Conservation (phyloP, 2,329 filamentous ascomycete species). For the Aspergillus sojae region DNA sequence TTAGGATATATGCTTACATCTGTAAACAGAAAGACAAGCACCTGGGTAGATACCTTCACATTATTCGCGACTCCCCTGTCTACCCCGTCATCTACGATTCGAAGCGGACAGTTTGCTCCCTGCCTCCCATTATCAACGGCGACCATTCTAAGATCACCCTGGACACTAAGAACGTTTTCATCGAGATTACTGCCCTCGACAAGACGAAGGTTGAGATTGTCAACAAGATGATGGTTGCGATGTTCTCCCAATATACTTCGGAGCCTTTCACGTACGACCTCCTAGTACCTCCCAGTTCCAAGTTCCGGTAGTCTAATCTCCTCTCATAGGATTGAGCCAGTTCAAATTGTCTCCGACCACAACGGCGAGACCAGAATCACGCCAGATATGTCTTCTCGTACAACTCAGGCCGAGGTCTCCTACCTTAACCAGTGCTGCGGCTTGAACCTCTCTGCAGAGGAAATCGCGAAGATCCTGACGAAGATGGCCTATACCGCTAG, state of each 20-base stretch:
- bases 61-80: constrained; percentile 88
- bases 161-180: constrained; percentile 89
- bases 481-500: constrained; percentile 88
- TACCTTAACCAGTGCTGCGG: constrained; percentile 95
- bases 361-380: constrained; percentile 81
- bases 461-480: constrained; percentile 76
- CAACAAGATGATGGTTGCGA: constrained; percentile 90
- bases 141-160: constrained; percentile 95
- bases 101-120: constrained; percentile 81
- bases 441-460: constrained; percentile 70
- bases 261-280: constrained; percentile 74
- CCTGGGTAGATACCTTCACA: constrained; percentile 85
- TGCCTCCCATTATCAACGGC: constrained; percentile 97
- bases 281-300: neutral
- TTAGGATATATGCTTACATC: constrained; percentile 15
- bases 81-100: constrained; percentile 96
- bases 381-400: constrained; percentile 76
- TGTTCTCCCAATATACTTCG: constrained; percentile 91
- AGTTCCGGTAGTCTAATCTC: constrained; percentile 1
- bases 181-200: constrained; percentile 95
- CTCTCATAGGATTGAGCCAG: constrained; percentile 70
- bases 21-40: constrained; percentile 76
- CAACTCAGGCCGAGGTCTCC: constrained; percentile 79
- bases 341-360: constrained; percentile 89
- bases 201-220: constrained; percentile 96